Evolutionary conservation across 768 basidiomycete genomes (phyloP), one percentile per base, ranked within the genome.

Genomic region (Termitomyces sp.): DNA sequence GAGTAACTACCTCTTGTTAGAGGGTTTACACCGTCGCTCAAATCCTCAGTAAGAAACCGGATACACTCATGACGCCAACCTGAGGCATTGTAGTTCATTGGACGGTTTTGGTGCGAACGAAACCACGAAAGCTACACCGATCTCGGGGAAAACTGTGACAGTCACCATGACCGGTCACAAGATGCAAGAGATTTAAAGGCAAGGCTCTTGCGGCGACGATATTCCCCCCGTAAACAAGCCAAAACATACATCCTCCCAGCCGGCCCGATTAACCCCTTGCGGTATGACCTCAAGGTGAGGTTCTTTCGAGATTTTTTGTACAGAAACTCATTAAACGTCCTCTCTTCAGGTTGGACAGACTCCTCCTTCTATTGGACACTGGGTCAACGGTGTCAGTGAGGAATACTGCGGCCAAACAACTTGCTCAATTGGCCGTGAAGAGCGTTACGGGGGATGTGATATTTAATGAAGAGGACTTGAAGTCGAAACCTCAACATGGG

Each of bases 351-450:
- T 86, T 98, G 77, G 97, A 98, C 81, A 88, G 97, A 72, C 89
- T 99, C 76, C 86, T 99, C 69, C 82, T 92, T 65, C 82, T 99
- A 44, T 84, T 99, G 60, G 95, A 98, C 70, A 94, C 94, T 37
- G 97, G 97, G 44, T 95, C 96, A 12, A 94, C 94, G 3, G 73
- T 81, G 41, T 88, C 89, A 49, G 88, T 99, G 62, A 84, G 95
- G 67, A 85, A 85, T 60, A 97, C 97, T n/a, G 96, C 97, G 0
- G 95, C 95, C 5, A 94, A 93, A 66, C 97, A 99, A 69, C 79
- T 99, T 44, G 94, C 94, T 0, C 91, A 95, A 60, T 78, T 99
- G 52, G 94, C 94, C 0, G 87, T 84, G 19, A 88, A 93, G 71
- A 86, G 86, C 62, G 88, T 97, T 57, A 84, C 86, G 55, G 85